Percentiles rank a stretch among this genome's conserved stretches.
Evolutionary conservation across 306 rosid species (phyloP).

Genomic region (Quercus berberidifolia): DNA sequence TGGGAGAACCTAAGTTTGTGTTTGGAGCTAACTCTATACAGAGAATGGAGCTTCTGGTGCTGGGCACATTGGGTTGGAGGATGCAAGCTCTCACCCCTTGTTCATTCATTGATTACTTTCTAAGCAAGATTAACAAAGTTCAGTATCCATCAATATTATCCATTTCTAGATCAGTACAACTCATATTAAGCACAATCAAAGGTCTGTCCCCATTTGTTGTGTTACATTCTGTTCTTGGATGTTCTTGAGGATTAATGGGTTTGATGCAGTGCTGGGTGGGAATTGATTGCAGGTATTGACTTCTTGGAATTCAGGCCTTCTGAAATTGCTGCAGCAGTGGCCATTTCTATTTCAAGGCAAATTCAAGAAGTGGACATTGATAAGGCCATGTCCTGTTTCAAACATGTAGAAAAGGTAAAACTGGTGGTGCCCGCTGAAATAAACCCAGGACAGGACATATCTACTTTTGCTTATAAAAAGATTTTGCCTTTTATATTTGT

Average conservation of each 20-base stretch:
- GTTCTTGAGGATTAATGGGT: constrained; percentile 36
- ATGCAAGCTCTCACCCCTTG: constrained; percentile 67
- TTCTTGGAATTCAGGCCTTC: constrained; percentile 87
- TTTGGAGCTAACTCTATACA: constrained; percentile 51
- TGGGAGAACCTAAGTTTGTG: constrained; percentile 49
- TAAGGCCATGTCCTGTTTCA: constrained; percentile 44
- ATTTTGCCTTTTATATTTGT: constrained; percentile 8
- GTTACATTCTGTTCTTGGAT: constrained; percentile 4
- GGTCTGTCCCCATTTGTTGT: constrained; percentile 36
- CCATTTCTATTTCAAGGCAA: constrained; percentile 50
- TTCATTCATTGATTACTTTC: constrained; percentile 64
- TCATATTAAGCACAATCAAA: constrained; percentile 40
- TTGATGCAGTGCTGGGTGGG: constrained; percentile 29
- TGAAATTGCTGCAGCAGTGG: constrained; percentile 81
- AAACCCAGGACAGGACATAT: constrained; percentile 10
- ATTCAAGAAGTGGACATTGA: constrained; percentile 38
- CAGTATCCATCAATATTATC: constrained; percentile 19
- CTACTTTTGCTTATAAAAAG: constrained; percentile 11
- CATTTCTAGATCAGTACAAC: constrained; percentile 37
- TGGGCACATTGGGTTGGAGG: constrained; percentile 66
- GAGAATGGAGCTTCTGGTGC: constrained; percentile 68
- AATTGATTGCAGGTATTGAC: constrained; percentile 63
- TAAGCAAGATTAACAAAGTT: constrained; percentile 37
- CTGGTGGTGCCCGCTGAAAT: constrained; percentile 14
- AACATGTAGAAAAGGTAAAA: constrained; percentile 54